Conservation (phyloP, 768 basidiomycete genomes). For the Russula emetica region DNA sequence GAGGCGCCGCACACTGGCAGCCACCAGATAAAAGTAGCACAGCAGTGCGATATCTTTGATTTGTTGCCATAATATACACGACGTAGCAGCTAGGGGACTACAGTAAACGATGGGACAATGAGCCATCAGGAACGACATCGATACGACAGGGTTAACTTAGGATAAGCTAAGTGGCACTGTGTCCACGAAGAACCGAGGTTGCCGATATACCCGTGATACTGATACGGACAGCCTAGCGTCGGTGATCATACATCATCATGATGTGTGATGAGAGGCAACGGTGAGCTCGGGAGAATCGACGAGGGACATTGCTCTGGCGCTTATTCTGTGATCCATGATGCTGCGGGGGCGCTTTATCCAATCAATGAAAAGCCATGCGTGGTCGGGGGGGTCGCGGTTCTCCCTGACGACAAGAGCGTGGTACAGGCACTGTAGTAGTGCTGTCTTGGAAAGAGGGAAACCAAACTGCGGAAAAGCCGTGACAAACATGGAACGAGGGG, state of each 20-base stretch:
- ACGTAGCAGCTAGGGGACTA: not conserved
- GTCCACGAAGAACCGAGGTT: not conserved
- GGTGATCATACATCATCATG: not conserved
- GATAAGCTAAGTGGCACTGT: not conserved
- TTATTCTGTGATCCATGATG: not conserved
- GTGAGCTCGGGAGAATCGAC: not conserved
- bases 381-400: not conserved
- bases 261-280: not conserved
- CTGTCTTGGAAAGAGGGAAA: not conserved
- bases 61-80: not conserved
- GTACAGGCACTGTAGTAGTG: too few species aligned
- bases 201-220: not conserved
- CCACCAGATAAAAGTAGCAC: not conserved
- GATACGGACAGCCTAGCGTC: not conserved
- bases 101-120: not conserved
- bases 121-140: not conserved
- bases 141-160: not conserved
- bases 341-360: not conserved
- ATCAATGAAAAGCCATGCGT: not conserved
- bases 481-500: not conserved
- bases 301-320: not conserved
- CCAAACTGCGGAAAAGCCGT: not conserved
- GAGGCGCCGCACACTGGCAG: not conserved
- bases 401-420: slow-evolving; percentile 2
- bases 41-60: not conserved